Evolutionary conservation across 306 rosid genomes (phyloP).

Genomic region (Lagenaria siceraria): DNA sequence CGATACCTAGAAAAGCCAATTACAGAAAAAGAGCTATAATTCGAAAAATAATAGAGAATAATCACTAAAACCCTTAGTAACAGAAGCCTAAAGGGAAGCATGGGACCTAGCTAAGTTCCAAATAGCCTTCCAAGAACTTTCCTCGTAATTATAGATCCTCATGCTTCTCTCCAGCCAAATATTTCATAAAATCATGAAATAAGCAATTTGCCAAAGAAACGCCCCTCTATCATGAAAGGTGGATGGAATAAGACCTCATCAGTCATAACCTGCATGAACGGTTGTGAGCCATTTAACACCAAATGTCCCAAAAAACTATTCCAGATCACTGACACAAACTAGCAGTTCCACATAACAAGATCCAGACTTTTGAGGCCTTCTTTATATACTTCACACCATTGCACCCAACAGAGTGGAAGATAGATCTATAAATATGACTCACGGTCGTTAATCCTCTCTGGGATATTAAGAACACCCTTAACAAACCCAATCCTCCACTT

Average conservation of each 20-base stretch:
- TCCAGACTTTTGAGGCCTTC: background rate
- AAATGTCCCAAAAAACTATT: background rate
- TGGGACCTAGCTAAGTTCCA: background rate
- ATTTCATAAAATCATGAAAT: background rate
- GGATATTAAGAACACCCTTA: background rate
- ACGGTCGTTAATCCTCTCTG: background rate
- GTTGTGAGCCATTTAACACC: background rate
- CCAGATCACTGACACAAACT: background rate
- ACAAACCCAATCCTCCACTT: background rate
- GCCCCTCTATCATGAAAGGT: background rate
- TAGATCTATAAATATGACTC: background rate
- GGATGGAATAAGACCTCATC: background rate
- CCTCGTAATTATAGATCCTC: background rate
- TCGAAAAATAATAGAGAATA: background rate
- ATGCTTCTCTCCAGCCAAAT: background rate
- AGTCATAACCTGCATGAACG: background rate
- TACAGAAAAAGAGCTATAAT: background rate
- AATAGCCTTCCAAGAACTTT: background rate
- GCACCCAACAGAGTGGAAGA: background rate
- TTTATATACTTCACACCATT: background rate
- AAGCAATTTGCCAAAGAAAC: background rate
- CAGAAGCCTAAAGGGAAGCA: background rate
- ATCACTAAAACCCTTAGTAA: background rate
- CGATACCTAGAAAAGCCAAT: background rate
- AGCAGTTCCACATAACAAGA: background rate